A percentile compares a stretch with the other conserved stretches of the same genome.
Conservation (phyloP, 495 filamentous ascomycete species). For the Aspergillus indologenus region DNA sequence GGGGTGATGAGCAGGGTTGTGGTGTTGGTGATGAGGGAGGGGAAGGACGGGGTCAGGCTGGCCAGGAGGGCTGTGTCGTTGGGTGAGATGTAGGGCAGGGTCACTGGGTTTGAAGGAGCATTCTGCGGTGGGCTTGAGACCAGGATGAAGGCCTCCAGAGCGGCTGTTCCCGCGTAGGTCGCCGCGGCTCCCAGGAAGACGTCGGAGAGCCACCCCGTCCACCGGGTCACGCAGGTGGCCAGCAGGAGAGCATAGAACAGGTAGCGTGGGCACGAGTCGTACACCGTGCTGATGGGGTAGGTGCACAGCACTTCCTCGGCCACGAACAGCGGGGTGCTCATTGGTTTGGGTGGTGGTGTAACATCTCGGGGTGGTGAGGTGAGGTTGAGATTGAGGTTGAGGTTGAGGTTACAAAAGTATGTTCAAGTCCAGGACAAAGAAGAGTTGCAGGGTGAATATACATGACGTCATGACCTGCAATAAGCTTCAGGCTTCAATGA, state of each 20-base stretch:
- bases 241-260: conserved; percentile 34
- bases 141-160: conserved; percentile 35
- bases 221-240: conserved; percentile 29
- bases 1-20: conserved; percentile 23
- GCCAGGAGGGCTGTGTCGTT: conserved; percentile 21
- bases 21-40: conserved; percentile 24
- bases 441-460: background rate
- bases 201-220: conserved; percentile 35
- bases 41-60: conserved; percentile 20
- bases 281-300: conserved; percentile 38
- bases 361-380: background rate
- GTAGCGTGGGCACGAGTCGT: conserved; percentile 36
- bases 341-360: background rate
- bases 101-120: conserved; percentile 17
- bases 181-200: conserved; percentile 34
- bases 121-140: conserved; percentile 19
- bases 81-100: conserved; percentile 24
- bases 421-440: background rate
- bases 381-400: too few species aligned
- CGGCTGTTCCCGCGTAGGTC: conserved; percentile 35
- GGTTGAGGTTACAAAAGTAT: background rate
- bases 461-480: background rate
- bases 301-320: conserved; percentile 32
- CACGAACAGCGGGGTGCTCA: conserved; percentile 27
- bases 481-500: background rate